Evolutionary conservation across 176 grass and related monocot species (phyloP), one percentile per base, ranked within the genome.

Genomic region (Triticum timopheevii): DNA sequence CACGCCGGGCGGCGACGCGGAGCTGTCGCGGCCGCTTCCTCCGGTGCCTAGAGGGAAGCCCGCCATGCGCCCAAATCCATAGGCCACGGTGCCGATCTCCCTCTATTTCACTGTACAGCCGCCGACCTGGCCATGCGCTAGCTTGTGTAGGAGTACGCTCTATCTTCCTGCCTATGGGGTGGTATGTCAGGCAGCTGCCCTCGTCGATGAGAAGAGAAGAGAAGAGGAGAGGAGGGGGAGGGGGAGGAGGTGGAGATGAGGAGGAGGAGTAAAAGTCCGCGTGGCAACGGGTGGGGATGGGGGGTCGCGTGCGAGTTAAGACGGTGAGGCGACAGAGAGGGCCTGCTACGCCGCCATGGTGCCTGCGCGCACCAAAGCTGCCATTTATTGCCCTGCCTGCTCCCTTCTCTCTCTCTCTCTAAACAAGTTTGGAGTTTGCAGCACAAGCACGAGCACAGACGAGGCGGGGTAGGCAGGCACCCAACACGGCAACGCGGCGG

Each of bases 271-370:
- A 59, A 78, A 79, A 30, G 24, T 83, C 70, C 36, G 82, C 56
- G 83, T 85, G 79, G 63, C 24, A 13, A 20, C 11, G 7, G 1
- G 59, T 3, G 77, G 5, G 5, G 76, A 52, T 30, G 40, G 65
- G 65, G 20, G 66, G 31, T 50, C 30, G 67, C 42, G 73, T 31
- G 24, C 24, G 85, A 81, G 86, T 90, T 88, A 92, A 86, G 94
- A 93, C 75, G 91, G 59, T 62, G 88, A 92, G 87, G 80, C 87
- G 93, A 89, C 91, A 95, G 85, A 90, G 95, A 92, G 79, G 90
- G 68, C 83, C 93, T 98, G 96, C 93, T 81, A 93, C 93, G 96
- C 96, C 96, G 96, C 96, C 96, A 98, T 91, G 84, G 91, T 82
- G 87, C 88, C 91, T 95, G 92, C 91, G 63, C 79, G 74, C 87